phyloP scores from a whole-genome alignment of 2,329 filamentous ascomycete genomes.

The Pseudogymnoascus destructans region DNA sequence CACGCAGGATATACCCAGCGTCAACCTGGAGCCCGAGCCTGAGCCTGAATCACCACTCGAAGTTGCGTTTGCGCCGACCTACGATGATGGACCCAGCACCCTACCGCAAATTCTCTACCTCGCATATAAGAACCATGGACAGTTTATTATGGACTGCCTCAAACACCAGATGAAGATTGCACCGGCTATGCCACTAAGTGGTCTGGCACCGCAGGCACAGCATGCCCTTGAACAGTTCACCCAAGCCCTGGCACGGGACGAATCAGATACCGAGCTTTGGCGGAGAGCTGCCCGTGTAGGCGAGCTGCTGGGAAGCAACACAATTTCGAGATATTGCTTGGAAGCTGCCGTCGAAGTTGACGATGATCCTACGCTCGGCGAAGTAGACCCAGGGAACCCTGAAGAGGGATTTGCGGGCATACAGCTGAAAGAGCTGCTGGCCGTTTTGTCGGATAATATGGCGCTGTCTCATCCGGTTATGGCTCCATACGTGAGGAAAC shows the following conservation, averaged over 20 bases:
- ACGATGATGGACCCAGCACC: conserved; percentile 65
- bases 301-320: conserved; percentile 41
- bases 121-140: conserved; percentile 88
- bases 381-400: conserved; percentile 49
- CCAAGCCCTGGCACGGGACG: conserved; percentile 48
- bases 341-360: conserved; percentile 55
- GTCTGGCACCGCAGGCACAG: conserved; percentile 22
- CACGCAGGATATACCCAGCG: conserved; percentile 40
- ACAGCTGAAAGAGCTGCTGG: conserved; percentile 43
- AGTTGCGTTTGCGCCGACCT: conserved; percentile 44
- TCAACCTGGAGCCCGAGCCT: conserved; percentile 29
- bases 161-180: conserved; percentile 37
- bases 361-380: conserved; percentile 49
- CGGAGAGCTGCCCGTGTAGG: conserved; percentile 45
- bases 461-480: conserved; percentile 48
- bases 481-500: conserved; percentile 40
- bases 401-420: conserved; percentile 51
- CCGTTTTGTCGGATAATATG: conserved; percentile 40
- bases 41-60: conserved; percentile 37
- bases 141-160: conserved; percentile 72
- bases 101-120: conserved; percentile 83
- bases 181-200: conserved; percentile 22
- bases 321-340: conserved; percentile 48
- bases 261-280: conserved; percentile 56
- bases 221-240: conserved; percentile 43